Evolutionary conservation across 805 yeast genomes (phyloP), one percentile per base, ranked within the genome.

Genomic region (Lipomyces chichibuensis): DNA sequence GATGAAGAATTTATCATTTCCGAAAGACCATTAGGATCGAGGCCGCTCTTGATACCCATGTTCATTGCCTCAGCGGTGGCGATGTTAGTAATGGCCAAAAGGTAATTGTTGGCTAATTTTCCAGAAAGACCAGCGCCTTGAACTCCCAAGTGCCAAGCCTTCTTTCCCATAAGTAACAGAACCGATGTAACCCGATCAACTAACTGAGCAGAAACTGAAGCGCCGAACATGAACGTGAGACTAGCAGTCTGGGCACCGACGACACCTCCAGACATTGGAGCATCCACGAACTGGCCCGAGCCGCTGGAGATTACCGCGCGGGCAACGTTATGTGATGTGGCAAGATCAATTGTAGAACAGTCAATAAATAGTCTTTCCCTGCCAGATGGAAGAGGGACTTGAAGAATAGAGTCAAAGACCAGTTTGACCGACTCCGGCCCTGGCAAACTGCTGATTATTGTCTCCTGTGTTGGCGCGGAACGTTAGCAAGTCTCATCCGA

Each of bases 21-120:
- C 55, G 55, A 25, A 52, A 52, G 55, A 52, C n/a, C 32, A n/a
- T 52, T 52, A 7, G 55, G 55, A 52, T 52, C 55, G n/a, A 52
- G 33, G 55, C 55, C 55, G 55, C 55, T n/a, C 55, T 52, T 52
- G 55, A 52, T 52, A 13, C 55, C 55, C 55, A 52, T 23, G 32
- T 52, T 52, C 55, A 52, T 52, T 52, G 55, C 55, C 55, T 52
- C 55, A 25, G 55, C 55, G 14, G 55, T 52, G 32, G 55, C 55
- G 33, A 52, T 52, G 33, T 52, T 52, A 23, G n/a, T 52, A 29
- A 52, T 52, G 14, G 55, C 55, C 55, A 52, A 52, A 11, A 52
- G 33, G 55, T 52, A 52, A 23, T 52, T 52, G 55, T 52, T 52
- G 17, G 55, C n/a, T 25, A 52, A 25, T 52, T 52, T 52, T 17